Evolutionary conservation across 371 early-diverging fungal genomes (phyloP), one percentile per base, ranked within the genome.

Genomic region (Actinomortierella ambigua): DNA sequence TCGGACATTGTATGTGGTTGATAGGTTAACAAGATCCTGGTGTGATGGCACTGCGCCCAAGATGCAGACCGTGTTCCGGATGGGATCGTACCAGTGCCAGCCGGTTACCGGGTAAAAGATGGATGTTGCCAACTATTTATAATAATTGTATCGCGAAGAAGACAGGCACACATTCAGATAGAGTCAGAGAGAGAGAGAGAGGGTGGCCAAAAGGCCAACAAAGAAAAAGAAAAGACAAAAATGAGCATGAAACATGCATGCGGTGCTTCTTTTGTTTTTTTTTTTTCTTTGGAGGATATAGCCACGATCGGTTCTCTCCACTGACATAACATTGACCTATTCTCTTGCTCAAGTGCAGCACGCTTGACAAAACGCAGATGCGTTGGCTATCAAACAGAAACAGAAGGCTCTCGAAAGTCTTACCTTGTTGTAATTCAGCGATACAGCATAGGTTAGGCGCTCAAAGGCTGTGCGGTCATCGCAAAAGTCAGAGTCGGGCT

Each of bases 341-440:
- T n/a, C n/a, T n/a, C n/a, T n/a, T n/a, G n/a, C n/a, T n/a, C n/a
- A n/a, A n/a, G n/a, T n/a, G n/a, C n/a, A n/a, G n/a, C 23, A 18
- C 15, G 8, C 26, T 34, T 34, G 34, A 34, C 34, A 34, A 11
- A 34, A 34, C 7, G 34, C 34, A 34, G 34, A 11, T n/a, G n/a
- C n/a, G n/a, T n/a, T 47, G 29, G 29, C 24, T 20, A 2, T 50
- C 0, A 18, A 1, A 9, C 4, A n/a, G 46, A 18, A 22, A 53
- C 39, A 61, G 13, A n/a, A n/a, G 50, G 14, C 14, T 20, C 17
- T 8, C 27, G 9, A 47, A 2, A 14, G 3, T 27, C 63, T 18
- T 64, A 69, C 70, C 8, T 55, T 49, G 44, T 70, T 70, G 50
- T 70, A 70, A 50, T 65, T 70, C 49, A 70, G 65, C 17, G 71